These are phyloP conservation scores for Macadamia integrifolia DNA, from an alignment of 164 flowering plant genomes.

Conservation along the genomic window DNA sequence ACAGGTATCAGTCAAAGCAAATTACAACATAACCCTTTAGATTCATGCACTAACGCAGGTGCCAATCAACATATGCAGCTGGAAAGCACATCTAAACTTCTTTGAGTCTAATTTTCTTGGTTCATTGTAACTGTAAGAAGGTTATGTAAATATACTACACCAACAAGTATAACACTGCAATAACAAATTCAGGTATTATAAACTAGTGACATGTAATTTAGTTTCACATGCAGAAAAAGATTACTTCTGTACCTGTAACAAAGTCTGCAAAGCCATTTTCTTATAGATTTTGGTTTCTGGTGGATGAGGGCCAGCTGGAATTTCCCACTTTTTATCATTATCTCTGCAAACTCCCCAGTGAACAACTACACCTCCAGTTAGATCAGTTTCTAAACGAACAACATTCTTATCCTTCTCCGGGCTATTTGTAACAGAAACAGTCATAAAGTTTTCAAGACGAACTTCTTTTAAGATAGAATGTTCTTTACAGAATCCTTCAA, in stretches of 20 bases:
- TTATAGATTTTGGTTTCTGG: constrained; percentile 57
- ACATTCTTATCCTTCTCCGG: constrained; percentile 46
- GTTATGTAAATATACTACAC: background rate
- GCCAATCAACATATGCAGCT: background rate
- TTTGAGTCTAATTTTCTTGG: background rate
- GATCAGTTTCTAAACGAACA: constrained; percentile 68
- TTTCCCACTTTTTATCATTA: constrained; percentile 62
- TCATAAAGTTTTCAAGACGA: constrained; percentile 35
- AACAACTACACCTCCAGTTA: constrained; percentile 71
- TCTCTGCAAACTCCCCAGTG: constrained; percentile 94
- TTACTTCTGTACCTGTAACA: constrained; percentile 49
- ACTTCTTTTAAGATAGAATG: constrained; percentile 49
- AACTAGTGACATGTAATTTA: background rate
- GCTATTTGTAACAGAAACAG: constrained; percentile 53
- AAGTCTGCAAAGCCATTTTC: constrained; percentile 79
- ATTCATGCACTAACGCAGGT: background rate
- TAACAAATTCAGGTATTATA: background rate
- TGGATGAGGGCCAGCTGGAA: constrained; percentile 70
- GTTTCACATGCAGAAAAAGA: background rate
- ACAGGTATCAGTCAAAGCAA: background rate
- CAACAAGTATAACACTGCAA: background rate
- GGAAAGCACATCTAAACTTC: background rate
- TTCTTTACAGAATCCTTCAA: constrained; percentile 77
- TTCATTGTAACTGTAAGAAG: background rate
- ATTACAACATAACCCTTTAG: background rate